Percentiles rank a stretch among this genome's conserved stretches.
Evolutionary conservation across 2,329 filamentous ascomycete genomes (phyloP).

Genomic region (Epichloe scottii): DNA sequence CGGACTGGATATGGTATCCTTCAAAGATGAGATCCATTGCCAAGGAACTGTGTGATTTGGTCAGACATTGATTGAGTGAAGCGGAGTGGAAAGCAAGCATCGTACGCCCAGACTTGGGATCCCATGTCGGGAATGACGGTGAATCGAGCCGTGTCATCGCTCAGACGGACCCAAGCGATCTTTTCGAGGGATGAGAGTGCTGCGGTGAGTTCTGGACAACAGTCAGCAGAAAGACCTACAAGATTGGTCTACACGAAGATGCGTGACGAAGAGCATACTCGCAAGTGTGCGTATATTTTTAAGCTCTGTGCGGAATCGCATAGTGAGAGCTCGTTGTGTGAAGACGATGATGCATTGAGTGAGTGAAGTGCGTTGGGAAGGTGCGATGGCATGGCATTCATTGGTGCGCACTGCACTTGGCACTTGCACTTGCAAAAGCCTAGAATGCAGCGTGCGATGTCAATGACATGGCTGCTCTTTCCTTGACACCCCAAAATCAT

Average conservation of each 20-base stretch:
- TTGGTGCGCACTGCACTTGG: not conserved
- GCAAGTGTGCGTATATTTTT: conserved; percentile 55
- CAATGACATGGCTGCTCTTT: not conserved
- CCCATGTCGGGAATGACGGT: conserved; percentile 92
- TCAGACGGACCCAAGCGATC: conserved; percentile 81
- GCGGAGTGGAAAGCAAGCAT: conserved; percentile 13
- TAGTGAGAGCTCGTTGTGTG: conserved; percentile 21
- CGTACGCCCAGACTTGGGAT: conserved; percentile 90
- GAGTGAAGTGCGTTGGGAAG: not conserved
- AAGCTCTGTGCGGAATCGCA: conserved; percentile 55
- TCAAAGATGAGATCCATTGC: conserved; percentile 77
- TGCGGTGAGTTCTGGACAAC: conserved; percentile 44
- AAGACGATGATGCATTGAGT: not conserved
- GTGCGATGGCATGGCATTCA: not conserved
- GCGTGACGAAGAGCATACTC: conserved; percentile 29
- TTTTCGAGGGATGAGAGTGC: conserved; percentile 60
- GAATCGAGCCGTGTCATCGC: conserved; percentile 79
- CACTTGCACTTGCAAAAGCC: not conserved
- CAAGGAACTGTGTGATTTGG: conserved; percentile 32
- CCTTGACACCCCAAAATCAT: not conserved
- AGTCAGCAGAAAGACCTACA: not conserved
- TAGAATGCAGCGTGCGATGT: not conserved
- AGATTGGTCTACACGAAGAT: not conserved
- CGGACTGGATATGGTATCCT: conserved; percentile 73
- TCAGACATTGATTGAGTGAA: not conserved